Evolutionary conservation across 1,139 yeast species (phyloP).

Genomic region (Sugiyamaella paludigena): DNA sequence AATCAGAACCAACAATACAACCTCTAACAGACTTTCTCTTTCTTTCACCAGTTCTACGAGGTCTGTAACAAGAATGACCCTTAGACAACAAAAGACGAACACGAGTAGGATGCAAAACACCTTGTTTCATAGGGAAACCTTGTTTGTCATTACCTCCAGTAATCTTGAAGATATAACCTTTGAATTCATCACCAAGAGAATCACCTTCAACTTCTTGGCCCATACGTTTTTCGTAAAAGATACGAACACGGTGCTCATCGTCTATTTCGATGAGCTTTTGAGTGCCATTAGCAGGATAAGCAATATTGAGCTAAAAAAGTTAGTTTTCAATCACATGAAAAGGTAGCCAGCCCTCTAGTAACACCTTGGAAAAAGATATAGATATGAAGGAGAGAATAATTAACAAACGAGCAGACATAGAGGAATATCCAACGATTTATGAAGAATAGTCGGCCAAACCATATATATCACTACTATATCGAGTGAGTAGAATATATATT

Average conservation of each 20-base stretch:
- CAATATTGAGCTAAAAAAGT: slow-evolving; percentile 77
- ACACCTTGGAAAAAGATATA: too few relatives aligned
- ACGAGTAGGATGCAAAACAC: slow-evolving; percentile 99
- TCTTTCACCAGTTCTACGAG: slow-evolving; percentile 99
- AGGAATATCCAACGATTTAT: too few relatives aligned
- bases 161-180: slow-evolving; percentile 98
- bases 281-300: slow-evolving; percentile 99
- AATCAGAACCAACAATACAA: slow-evolving; percentile 96
- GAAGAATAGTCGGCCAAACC: too few relatives aligned
- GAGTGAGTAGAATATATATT: too few relatives aligned
- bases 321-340: background rate
- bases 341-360: too few relatives aligned
- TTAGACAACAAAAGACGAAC: slow-evolving; percentile 91
- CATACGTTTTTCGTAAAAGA: slow-evolving; percentile 98
- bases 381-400: too few relatives aligned
- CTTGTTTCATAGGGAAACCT: slow-evolving; percentile 99
- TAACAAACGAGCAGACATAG: too few relatives aligned
- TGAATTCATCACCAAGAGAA: slow-evolving; percentile 97
- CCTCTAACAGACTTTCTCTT: slow-evolving; percentile 99
- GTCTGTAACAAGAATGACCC: slow-evolving; percentile 99
- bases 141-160: slow-evolving; percentile 99
- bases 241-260: slow-evolving; percentile 98
- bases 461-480: background rate
- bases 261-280: slow-evolving; percentile 97
- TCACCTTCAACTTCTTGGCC: slow-evolving; percentile 99